Percentiles rank a stretch among this genome's conserved stretches.
Conservation (phyloP, 805 yeast species). For the Starmerella scarabaei region DNA sequence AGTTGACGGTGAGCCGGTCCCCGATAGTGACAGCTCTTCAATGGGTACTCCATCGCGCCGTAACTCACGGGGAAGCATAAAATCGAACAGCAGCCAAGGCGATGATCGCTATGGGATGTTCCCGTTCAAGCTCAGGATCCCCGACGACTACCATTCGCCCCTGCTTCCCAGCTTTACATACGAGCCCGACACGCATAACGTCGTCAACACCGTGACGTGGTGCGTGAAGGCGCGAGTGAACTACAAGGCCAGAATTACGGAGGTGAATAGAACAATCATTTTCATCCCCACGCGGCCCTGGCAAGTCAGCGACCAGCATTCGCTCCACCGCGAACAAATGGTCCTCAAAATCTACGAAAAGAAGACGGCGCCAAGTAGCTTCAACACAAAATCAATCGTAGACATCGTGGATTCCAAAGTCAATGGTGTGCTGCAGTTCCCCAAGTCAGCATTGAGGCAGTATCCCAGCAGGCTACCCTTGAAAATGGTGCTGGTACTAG, state of each 20-base stretch:
- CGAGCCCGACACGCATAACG: not conserved
- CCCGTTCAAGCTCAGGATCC: slow-evolving; percentile 10
- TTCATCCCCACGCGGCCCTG: slow-evolving; percentile 8
- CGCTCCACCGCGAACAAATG: not conserved
- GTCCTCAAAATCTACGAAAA: not conserved
- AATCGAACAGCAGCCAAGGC: not conserved
- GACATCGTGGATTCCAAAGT: slow-evolving; percentile 1
- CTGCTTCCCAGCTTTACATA: slow-evolving; percentile 14
- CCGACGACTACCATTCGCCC: slow-evolving; percentile 8
- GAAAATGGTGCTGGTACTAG: slow-evolving; percentile 2
- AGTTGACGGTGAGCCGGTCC: slow-evolving; percentile 7
- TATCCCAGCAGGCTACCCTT: slow-evolving; percentile 5
- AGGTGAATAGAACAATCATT: slow-evolving; percentile 3
- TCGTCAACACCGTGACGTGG: slow-evolving; percentile 9
- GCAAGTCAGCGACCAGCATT: not conserved
- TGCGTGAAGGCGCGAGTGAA: slow-evolving; percentile 5
- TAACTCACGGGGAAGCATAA: not conserved
- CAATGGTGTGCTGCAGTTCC: slow-evolving; percentile 6
- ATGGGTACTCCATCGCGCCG: not conserved
- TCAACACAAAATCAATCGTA: too few relatives aligned
- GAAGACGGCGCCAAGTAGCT: not conserved
- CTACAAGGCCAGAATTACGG: slow-evolving; percentile 2
- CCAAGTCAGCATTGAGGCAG: slow-evolving; percentile 6
- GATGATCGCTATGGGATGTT: slow-evolving; percentile 3
- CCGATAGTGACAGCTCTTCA: not conserved